Base-by-base conservation (phyloP, 805 yeast species). In the Barnettozyma vustinii region DNA sequence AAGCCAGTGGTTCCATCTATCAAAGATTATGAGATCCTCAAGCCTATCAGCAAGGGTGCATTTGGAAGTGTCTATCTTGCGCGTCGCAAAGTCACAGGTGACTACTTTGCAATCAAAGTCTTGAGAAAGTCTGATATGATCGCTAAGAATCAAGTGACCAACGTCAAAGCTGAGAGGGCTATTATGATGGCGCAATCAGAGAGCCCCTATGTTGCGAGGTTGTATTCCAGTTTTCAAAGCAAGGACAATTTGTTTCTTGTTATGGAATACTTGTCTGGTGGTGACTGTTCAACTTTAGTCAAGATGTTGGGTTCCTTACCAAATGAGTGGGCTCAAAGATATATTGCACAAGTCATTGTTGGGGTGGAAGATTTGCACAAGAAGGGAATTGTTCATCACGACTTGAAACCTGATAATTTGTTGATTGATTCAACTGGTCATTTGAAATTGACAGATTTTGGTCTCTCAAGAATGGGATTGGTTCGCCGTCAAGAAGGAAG, bases 171-270 rank as follows among this genome's bases (percentile, higher is more conserved):
- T 1, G 99, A 95, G 64, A 72, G 99, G 41, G 97, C 97, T 0
- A 92, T 92, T n/a, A 84, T 94, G 90, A 94, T 94, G 95, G 83
- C 95, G 2, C 98, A 94, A 62, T 80, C 96, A 2, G 92, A 90
- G 53, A 85, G 92, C 36, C 95, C 96, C 0, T 89, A 85, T 62
- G 97, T 94, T 51, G 98, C 96, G 1, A 90, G 84, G 60, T 71
- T 94, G 27, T 87, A 82, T 59, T 87, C 86, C 45, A 84, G 95
- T 32, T 94, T 94, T 65, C 99, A 94, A 67, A 87, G 88, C 52
- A 79, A 80, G 44, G 95, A 89, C 52, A 90, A 84, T 62, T 70
- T 94, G 16, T 94, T 87, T 60, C 72, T 94, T 56, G 99, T 94
- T 2, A 92, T 95, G 98, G 99, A 94, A 64, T 94, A 89, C 61